Conservation (phyloP, 805 yeast species). For the Alloascoidea hylecoeti region DNA sequence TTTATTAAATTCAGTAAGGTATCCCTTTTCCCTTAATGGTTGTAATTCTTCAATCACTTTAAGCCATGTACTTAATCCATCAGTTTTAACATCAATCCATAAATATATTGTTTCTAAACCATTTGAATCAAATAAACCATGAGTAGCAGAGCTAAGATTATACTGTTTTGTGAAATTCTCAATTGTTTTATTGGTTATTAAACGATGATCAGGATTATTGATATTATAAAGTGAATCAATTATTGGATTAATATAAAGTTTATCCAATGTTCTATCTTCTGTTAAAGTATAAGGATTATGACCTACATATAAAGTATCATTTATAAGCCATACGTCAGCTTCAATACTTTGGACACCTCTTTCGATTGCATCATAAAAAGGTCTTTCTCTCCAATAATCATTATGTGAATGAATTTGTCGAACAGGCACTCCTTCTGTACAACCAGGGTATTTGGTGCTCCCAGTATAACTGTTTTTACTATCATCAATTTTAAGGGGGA, state of each 20-base stretch:
- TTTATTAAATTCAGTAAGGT: constrained; percentile 33
- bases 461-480: too few relatives aligned
- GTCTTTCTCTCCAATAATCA: constrained; percentile 49
- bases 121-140: constrained; percentile 28
- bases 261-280: constrained; percentile 28
- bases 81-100: constrained; percentile 50
- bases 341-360: constrained; percentile 45
- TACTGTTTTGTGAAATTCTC: neutral
- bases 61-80: constrained; percentile 26
- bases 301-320: constrained; percentile 30
- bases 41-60: constrained; percentile 28
- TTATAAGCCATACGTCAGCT: constrained; percentile 46
- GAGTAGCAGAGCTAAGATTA: too few relatives aligned
- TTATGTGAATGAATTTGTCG: constrained; percentile 51
- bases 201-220: too few relatives aligned
- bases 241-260: constrained; percentile 41
- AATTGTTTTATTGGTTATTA: neutral
- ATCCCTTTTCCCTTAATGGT: constrained; percentile 31
- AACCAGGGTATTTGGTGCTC: too few relatives aligned
- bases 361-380: constrained; percentile 40
- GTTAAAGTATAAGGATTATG: constrained; percentile 37
- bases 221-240: constrained; percentile 29
- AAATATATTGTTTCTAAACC: constrained; percentile 39
- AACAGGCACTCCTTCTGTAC: constrained; percentile 18
- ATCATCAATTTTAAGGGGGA: too few relatives aligned